phyloP scores from a whole-genome alignment of 108 stramenopile genomes.

The Pseudonitzschia delicatissima region DNA sequence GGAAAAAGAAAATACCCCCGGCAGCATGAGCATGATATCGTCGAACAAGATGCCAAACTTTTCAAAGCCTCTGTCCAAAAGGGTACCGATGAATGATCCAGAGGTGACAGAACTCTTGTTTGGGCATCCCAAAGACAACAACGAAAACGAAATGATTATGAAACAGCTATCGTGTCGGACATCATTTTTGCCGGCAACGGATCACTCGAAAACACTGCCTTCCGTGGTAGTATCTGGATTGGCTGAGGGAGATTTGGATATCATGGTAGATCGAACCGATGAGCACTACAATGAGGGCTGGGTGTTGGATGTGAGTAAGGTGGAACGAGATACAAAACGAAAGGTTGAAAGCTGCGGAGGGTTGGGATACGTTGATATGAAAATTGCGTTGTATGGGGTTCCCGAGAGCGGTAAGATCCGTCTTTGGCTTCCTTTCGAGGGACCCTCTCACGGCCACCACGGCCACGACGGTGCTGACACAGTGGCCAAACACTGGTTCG shows the following conservation, averaged over 20 bases:
- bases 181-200: conserved; percentile 76
- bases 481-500: conserved; percentile 59
- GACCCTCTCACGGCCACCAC: conserved; percentile 19
- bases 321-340: conserved; percentile 75
- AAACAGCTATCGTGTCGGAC: conserved; percentile 71
- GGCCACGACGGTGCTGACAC: conserved; percentile 23
- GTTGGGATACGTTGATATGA: conserved; percentile 85
- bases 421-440: conserved; percentile 74
- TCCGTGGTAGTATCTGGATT: conserved; percentile 68
- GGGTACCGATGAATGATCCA: conserved; percentile 28
- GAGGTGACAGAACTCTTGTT: conserved; percentile 50
- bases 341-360: conserved; percentile 76
- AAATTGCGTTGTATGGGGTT: conserved; percentile 81
- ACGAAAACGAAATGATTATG: conserved; percentile 40
- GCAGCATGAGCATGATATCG: background rate
- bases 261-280: conserved; percentile 54
- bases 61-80: conserved; percentile 11
- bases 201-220: conserved; percentile 39
- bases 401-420: conserved; percentile 65
- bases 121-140: conserved; percentile 40
- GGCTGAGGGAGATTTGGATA: conserved; percentile 52
- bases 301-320: conserved; percentile 79
- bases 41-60: conserved; percentile 2
- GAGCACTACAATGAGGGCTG: conserved; percentile 63
- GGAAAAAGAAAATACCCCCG: background rate